phyloP scores from a whole-genome alignment of 1,284 basidiomycete species.

The Cutaneotrichosporon sp. region DNA sequence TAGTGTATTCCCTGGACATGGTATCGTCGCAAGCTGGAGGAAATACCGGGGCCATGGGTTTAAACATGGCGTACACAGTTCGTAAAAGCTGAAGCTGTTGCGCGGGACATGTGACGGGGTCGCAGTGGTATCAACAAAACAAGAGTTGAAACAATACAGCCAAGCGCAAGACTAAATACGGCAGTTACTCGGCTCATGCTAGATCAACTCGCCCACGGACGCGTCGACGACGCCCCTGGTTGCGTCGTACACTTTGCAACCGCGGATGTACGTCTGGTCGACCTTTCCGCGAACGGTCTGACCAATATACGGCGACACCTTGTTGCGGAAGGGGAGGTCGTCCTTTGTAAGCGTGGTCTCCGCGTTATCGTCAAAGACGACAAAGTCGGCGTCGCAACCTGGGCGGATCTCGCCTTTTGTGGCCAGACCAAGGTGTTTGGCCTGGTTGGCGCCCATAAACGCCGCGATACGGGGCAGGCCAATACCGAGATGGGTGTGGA shows the following conservation, averaged over 20 bases:
- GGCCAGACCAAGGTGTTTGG: conserved; percentile 67
- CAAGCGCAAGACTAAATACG: background rate
- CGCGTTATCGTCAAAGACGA: conserved; percentile 71
- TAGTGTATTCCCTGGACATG: too few species aligned
- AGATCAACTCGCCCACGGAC: background rate
- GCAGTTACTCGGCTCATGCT: too few species aligned
- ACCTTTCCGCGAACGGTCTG: conserved; percentile 64
- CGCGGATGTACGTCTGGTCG: conserved; percentile 69
- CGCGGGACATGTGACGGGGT: too few species aligned
- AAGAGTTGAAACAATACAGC: too few species aligned
- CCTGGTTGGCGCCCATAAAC: conserved; percentile 68
- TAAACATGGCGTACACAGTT: too few species aligned
- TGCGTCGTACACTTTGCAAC: conserved; percentile 60
- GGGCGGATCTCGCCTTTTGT: conserved; percentile 65
- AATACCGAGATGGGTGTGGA: conserved; percentile 67
- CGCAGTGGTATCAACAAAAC: too few species aligned
- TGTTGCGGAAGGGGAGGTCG: conserved; percentile 80
- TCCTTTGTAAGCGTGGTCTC: conserved; percentile 27
- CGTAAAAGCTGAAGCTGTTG: too few species aligned
- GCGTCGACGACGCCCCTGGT: conserved; percentile 9
- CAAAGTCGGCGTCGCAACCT: conserved; percentile 76
- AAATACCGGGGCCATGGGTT: too few species aligned
- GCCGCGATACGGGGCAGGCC: conserved; percentile 62
- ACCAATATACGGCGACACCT: conserved; percentile 80
- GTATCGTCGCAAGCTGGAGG: too few species aligned